Evolutionary conservation across 306 rosid species (phyloP).

Genomic region (Phaseolus lunatus): DNA sequence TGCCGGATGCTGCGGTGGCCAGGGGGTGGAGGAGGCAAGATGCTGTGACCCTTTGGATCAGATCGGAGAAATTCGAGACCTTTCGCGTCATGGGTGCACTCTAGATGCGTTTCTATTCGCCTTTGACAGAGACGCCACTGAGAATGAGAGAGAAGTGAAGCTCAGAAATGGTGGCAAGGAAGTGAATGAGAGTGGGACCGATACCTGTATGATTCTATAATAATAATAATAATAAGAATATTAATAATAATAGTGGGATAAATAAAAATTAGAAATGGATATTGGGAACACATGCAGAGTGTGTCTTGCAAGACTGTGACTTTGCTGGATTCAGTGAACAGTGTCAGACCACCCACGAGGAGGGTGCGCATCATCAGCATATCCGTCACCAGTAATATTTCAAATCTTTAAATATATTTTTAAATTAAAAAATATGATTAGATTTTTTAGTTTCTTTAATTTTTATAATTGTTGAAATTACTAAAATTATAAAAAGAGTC

Average conservation of each 20-base stretch:
- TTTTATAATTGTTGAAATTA: neutral
- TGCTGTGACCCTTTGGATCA: slow-evolving; percentile 90
- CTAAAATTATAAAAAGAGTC: too few species aligned
- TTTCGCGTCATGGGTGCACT: slow-evolving; percentile 67
- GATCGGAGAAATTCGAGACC: slow-evolving; percentile 88
- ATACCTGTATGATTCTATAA: slow-evolving; percentile 25
- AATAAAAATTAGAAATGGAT: neutral
- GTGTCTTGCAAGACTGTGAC: neutral
- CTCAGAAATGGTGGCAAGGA: slow-evolving; percentile 39
- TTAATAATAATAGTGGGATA: neutral
- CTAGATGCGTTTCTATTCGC: neutral
- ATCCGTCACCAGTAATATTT: slow-evolving; percentile 9
- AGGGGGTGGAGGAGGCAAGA: slow-evolving; percentile 95
- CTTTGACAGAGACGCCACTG: slow-evolving; percentile 7
- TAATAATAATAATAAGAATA: neutral
- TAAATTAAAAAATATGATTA: too few species aligned
- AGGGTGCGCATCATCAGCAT: slow-evolving; percentile 34
- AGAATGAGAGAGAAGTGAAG: slow-evolving; percentile 30
- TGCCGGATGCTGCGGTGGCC: slow-evolving; percentile 52
- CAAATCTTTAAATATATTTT: too few species aligned
- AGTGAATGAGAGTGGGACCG: slow-evolving; percentile 18
- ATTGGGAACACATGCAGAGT: slow-evolving; percentile 41
- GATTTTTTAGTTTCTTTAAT: too few species aligned
- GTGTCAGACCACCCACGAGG: slow-evolving; percentile 44
- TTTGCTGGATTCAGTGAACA: slow-evolving; percentile 25